phyloP scores from a whole-genome alignment of 129 eudicot species.

The Chrysanthemum seticuspe region DNA sequence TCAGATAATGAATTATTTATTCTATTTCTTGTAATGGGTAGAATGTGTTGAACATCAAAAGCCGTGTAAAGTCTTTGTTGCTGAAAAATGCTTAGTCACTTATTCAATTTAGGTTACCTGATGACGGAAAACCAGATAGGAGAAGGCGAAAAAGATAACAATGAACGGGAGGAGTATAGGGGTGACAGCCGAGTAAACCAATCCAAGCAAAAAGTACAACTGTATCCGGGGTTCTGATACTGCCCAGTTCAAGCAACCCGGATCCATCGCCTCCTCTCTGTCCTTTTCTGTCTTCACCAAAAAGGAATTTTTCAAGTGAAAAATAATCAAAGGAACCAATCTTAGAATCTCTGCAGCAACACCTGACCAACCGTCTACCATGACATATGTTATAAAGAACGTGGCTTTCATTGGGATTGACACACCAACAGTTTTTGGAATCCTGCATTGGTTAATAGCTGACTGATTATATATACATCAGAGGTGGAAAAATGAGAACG shows the following conservation, averaged over 20 bases:
- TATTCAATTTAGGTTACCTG: no score
- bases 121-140: conserved; percentile 83
- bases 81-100: no score
- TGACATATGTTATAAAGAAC: conserved; percentile 71
- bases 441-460: conserved; percentile 36
- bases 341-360: conserved; percentile 84
- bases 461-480: neutral
- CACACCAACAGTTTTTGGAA: conserved; percentile 83
- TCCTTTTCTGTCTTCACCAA: conserved; percentile 83
- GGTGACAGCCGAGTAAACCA: conserved; percentile 73
- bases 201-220: conserved; percentile 74
- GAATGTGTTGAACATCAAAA: no score
- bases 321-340: conserved; percentile 62
- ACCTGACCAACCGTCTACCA: conserved; percentile 97
- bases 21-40: no score
- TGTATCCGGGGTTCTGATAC: conserved; percentile 81
- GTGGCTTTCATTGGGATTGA: conserved; percentile 93
- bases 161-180: conserved; percentile 85
- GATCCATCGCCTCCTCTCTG: conserved; percentile 84
- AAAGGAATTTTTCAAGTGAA: conserved; percentile 73
- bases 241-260: conserved; percentile 64
- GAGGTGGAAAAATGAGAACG: neutral
- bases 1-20: neutral
- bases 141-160: conserved; percentile 72
- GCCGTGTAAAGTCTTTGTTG: no score